A percentile compares a stretch with the other conserved stretches of the same genome.
phyloP scores from a whole-genome alignment of 805 yeast genomes.

The Saturnispora hagleri region DNA sequence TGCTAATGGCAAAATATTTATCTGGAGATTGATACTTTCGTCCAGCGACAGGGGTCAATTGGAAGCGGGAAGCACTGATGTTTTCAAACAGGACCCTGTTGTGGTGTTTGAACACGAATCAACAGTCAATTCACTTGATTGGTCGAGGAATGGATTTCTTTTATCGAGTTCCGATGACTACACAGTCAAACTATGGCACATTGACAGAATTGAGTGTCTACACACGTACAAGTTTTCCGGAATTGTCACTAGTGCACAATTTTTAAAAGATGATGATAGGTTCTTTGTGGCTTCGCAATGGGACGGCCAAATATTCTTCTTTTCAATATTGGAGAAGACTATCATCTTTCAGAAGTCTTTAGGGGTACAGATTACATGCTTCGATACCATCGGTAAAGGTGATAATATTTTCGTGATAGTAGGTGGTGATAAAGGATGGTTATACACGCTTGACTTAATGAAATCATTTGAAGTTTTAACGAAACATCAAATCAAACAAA shows the following conservation, averaged over 20 bases:
- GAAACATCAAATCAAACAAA: constrained; percentile 36
- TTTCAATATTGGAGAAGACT: constrained; percentile 73
- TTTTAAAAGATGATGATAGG: constrained; percentile 81
- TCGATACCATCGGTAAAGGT: constrained; percentile 51
- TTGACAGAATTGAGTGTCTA: constrained; percentile 53
- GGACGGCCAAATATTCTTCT: constrained; percentile 65
- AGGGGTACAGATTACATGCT: constrained; percentile 58
- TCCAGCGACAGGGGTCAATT: constrained; percentile 45
- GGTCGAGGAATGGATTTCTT: constrained; percentile 83
- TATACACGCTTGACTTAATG: constrained; percentile 54
- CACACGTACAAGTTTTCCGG: constrained; percentile 66
- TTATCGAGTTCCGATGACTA: constrained; percentile 78
- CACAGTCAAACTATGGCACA: constrained; percentile 80
- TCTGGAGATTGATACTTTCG: constrained; percentile 76
- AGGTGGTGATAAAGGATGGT: constrained; percentile 74
- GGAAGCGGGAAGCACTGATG: background rate
- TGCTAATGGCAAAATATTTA: constrained; percentile 52
- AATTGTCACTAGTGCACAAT: constrained; percentile 69
- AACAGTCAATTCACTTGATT: constrained; percentile 67
- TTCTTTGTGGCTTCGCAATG: constrained; percentile 77
- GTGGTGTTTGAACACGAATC: constrained; percentile 52
- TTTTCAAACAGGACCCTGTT: constrained; percentile 45
- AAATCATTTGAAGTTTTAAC: constrained; percentile 33
- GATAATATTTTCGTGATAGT: constrained; percentile 33
- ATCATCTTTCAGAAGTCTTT: constrained; percentile 54